Evolutionary conservation across 2,329 filamentous ascomycete genomes (phyloP), one percentile per base, ranked within the genome.

Genomic region (Talaromyces sp.): DNA sequence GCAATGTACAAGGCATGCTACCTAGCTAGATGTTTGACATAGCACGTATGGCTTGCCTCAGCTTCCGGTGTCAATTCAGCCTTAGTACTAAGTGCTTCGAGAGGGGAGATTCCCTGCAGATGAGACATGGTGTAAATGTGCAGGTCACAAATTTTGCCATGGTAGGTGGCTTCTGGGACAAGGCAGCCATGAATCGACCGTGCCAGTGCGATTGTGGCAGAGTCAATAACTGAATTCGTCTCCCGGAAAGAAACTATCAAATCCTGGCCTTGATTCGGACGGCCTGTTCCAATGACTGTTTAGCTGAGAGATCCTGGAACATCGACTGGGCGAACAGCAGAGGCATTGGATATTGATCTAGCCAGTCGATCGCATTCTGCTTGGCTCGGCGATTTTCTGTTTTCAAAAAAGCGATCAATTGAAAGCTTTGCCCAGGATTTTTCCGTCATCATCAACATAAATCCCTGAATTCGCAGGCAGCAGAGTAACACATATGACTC

Each of bases 21-120:
- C 56, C 56, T 36, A 14, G 56, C 56, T 36, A 58, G 56, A 51
- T 58, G 56, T 14, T 34, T 51, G 42, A 51, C 40, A 18, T 18
- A 58, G 27, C n/a, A 33, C 5, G 31, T 33, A 33, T 58, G 56
- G 14, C 28, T 58, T 47, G 42, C 42, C 56, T 58, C 28, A 2
- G 4, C 42, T 50, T 58, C 42, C 27, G 14, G 12, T 7, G 4
- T 33, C 27, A 58, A 36, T 14, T 58, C 42, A 28, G 10, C 36
- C 10, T 58, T 58, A 12, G 40, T 58, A 5, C 14, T 23, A 28
- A 58, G 56, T 50, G 9, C 56, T 51, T 58, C 56, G 28, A 58
- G 56, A 23, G 33, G 51, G 8, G 56, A 18, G 33, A 58, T 50
- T 30, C 42, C 40, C n/a, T 18, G 56, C 27, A 58, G 42, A 36